Evolutionary conservation across 2,329 filamentous ascomycete species (phyloP), one percentile per base, ranked within the genome.

Genomic region (Raffaelea deltoideospora): DNA sequence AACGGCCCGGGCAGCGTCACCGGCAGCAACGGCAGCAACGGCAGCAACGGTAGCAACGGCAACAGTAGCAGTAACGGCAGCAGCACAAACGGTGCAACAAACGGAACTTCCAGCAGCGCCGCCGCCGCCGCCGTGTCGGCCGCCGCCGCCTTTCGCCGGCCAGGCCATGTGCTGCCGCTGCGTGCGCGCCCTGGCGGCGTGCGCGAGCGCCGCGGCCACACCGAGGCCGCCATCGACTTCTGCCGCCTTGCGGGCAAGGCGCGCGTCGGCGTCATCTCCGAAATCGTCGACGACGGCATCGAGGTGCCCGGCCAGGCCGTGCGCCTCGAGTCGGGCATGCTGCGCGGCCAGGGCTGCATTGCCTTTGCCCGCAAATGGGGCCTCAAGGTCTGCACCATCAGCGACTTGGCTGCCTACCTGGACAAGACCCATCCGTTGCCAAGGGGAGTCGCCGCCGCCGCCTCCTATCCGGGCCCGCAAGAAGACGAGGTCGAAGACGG

Each of bases 341-440:
- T 96, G 76, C 65, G 86, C 47, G 75, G 85, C 44, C 85, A 94
- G 61, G 82, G 74, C 27, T 95, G 87, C 60, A 64, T 98, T 52
- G 71, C 67, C 35, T 98, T 98, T 67, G 90, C 86, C 21, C 75
- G 76, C 58, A 76, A 69, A 58, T 96, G 81, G 76, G 86, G 86
- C 5, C 64, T 98, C 48, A 90, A 81, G 64, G 85, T 93, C 41
- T 93, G 87, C 60, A 96, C 90, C 22, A 96, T 98, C 60, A 86
- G 88, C 54, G 86, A 88, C 58, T 58, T 98, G 59, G 79, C 88
- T 21, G 65, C 64, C 39, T 81, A 92, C 55, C 62, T 94, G 40
- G 79, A 90, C 57, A 77, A 75, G 64, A 76, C 67, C 28, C 78
- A 87, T 60, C 77, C n/a, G n/a, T n/a, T n/a, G n/a, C n/a, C n/a